phyloP scores from a whole-genome alignment of 1,284 basidiomycete genomes.

The Vanrija sp. region DNA sequence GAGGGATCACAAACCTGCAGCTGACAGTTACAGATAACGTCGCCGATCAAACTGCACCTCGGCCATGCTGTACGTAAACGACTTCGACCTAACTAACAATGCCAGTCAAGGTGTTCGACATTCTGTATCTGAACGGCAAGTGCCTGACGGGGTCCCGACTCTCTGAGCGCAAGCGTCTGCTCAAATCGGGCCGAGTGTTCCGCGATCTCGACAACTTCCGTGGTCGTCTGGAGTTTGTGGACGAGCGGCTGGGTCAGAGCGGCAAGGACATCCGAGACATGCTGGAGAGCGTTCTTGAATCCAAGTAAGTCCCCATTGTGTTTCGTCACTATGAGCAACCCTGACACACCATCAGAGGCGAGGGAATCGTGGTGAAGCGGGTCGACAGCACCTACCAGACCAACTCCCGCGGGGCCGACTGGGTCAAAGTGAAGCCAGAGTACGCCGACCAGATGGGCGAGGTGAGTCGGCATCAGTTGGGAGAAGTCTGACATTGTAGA shows the following conservation, averaged over 20 bases:
- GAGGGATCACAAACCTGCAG: slow-evolving; percentile 18
- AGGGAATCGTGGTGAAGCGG: slow-evolving; percentile 87
- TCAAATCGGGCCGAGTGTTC: slow-evolving; percentile 39
- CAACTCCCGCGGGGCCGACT: slow-evolving; percentile 79
- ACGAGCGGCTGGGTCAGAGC: slow-evolving; percentile 66
- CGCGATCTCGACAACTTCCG: slow-evolving; percentile 50
- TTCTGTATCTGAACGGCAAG: slow-evolving; percentile 69
- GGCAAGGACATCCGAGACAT: slow-evolving; percentile 70
- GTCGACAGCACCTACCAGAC: slow-evolving; percentile 71
- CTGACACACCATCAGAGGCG: slow-evolving; percentile 57
- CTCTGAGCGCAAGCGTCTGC: slow-evolving; percentile 46
- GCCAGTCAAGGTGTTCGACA: slow-evolving; percentile 88
- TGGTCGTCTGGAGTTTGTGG: slow-evolving; percentile 73
- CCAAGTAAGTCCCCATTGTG: slow-evolving; percentile 45
- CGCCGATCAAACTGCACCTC: slow-evolving; percentile 65
- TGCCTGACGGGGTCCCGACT: slow-evolving; percentile 47
- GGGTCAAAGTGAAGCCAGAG: slow-evolving; percentile 97
- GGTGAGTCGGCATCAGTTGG: slow-evolving; percentile 7
- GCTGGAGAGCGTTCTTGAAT: slow-evolving; percentile 75
- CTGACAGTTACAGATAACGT: slow-evolving; percentile 56
- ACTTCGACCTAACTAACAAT: slow-evolving; percentile 1
- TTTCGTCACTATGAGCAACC: too few relatives aligned
- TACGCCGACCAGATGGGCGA: slow-evolving; percentile 49
- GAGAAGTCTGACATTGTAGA: slow-evolving; percentile 53
- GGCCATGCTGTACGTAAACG: slow-evolving; percentile 73